Conservation (phyloP, 2,329 filamentous ascomycete genomes). For the Seiridium unicorne region DNA sequence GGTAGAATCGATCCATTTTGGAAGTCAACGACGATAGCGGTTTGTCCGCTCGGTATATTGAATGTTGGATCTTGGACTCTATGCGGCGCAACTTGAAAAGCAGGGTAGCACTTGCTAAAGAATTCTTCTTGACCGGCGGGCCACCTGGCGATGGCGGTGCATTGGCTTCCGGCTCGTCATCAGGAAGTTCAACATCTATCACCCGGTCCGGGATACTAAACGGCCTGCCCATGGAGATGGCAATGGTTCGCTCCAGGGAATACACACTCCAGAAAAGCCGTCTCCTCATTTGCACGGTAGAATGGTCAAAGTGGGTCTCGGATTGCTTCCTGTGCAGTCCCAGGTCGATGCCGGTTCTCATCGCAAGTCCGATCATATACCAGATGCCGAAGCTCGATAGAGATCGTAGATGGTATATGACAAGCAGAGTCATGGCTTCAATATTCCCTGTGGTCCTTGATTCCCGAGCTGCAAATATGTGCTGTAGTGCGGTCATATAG, state of each 20-base stretch:
- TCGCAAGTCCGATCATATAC: constrained; percentile 54
- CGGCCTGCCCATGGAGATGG: constrained; percentile 48
- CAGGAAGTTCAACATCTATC: constrained; percentile 47
- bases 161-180: constrained; percentile 26
- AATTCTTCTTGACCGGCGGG: constrained; percentile 23
- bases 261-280: constrained; percentile 53
- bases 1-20: constrained; percentile 44
- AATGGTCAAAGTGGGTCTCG: constrained; percentile 37
- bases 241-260: constrained; percentile 46
- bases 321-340: constrained; percentile 47
- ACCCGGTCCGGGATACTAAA: constrained; percentile 49
- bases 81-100: constrained; percentile 43
- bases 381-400: constrained; percentile 49
- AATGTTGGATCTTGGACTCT: constrained; percentile 48
- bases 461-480: constrained; percentile 46
- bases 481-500: constrained; percentile 46
- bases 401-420: constrained; percentile 49
- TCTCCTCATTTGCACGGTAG: constrained; percentile 41
- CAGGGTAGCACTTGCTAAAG: constrained; percentile 40
- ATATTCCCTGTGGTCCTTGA: constrained; percentile 49
- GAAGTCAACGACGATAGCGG: constrained; percentile 39
- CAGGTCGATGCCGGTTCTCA: constrained; percentile 51
- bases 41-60: constrained; percentile 49
- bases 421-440: constrained; percentile 49
- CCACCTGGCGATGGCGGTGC: constrained; percentile 20